Percentiles rank a stretch among this genome's conserved stretches.
Conservation (phyloP, 805 yeast genomes). For the Metschnikowia reukaufii region DNA sequence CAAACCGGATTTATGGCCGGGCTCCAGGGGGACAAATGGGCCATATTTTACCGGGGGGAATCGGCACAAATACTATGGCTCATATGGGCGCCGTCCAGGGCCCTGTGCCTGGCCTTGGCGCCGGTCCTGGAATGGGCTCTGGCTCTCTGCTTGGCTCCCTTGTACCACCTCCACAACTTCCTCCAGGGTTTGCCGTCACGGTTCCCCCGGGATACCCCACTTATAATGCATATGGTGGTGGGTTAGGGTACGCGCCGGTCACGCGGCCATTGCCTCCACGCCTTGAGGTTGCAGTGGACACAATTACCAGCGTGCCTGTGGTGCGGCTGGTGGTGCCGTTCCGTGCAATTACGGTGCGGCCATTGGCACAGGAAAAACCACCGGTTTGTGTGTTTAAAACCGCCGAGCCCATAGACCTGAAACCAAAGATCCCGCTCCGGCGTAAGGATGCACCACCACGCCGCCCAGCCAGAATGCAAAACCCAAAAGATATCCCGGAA, state of each 20-base stretch:
- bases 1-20: slow-evolving; percentile 36
- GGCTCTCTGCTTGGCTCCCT: no score
- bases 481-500: slow-evolving; percentile 83
- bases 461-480: slow-evolving; percentile 60
- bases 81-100: background rate
- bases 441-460: slow-evolving; percentile 33
- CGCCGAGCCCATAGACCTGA: slow-evolving; percentile 30
- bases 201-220: slow-evolving; percentile 2
- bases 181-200: slow-evolving; percentile 5
- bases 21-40: background rate
- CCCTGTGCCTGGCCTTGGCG: no score
- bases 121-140: no score
- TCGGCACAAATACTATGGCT: background rate
- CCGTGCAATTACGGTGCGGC: slow-evolving; percentile 31
- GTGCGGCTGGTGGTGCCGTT: slow-evolving; percentile 22
- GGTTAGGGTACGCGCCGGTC: slow-evolving; percentile 4
- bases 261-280: slow-evolving; percentile 37
- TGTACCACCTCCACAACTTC: background rate
- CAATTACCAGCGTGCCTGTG: slow-evolving; percentile 27
- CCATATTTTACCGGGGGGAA: no score
- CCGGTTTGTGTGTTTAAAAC: slow-evolving; percentile 37
- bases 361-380: slow-evolving; percentile 17
- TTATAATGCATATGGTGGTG: slow-evolving; percentile 4
- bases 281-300: slow-evolving; percentile 32
- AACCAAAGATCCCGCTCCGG: slow-evolving; percentile 35